Evolutionary conservation across 352 stramenopile genomes (phyloP), one percentile per base, ranked within the genome.

Genomic region (Globisporangium iwayamae): DNA sequence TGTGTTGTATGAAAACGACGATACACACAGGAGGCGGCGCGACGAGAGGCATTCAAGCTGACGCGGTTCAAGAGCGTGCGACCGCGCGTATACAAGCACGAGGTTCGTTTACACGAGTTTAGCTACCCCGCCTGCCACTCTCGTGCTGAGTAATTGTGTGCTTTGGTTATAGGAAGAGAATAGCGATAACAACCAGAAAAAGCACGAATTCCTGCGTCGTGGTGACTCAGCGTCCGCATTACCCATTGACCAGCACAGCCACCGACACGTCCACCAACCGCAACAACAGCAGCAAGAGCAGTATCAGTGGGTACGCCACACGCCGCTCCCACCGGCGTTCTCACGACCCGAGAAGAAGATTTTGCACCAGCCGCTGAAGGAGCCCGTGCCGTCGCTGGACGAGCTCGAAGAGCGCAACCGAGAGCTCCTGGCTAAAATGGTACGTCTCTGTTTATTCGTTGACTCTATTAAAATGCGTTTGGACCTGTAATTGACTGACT

Each of bases 1-100:
- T 43, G 1, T 10, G 16, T 18, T 56, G 51, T 25, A 25, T 43
- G 51, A 18, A 18, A 7, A 20, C 20, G 16, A n/a, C 18, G 18
- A 57, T 47, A 11, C 36, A 41, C 36, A 32, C 55, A 88, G 79
- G 77, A 79, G 10, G 66, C 62, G 28, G 45, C 69, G 8, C 55
- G 69, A 18, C 75, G 67, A 3, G 70, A 89, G 53, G 68, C 70
- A 9, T 91, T 91, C 72, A 91, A 90, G 64, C 65, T 91, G 6
- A 76, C 73, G 38, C 81, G 68, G 56, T 91, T 91, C 58, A 90
- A 90, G 67, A 62, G 55, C 7, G 75, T 87, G 4, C 75, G 74
- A 20, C 67, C 83, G 34, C 75, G 79, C 28, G 75, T 89, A 1
- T 85, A 72, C 32, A 67, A 73, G 55, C 66, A 78, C 22, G 71